Percentiles rank a stretch among this genome's conserved stretches.
phyloP scores from a whole-genome alignment of 1,284 basidiomycete genomes.

The Microbotryomycetes sp. region DNA sequence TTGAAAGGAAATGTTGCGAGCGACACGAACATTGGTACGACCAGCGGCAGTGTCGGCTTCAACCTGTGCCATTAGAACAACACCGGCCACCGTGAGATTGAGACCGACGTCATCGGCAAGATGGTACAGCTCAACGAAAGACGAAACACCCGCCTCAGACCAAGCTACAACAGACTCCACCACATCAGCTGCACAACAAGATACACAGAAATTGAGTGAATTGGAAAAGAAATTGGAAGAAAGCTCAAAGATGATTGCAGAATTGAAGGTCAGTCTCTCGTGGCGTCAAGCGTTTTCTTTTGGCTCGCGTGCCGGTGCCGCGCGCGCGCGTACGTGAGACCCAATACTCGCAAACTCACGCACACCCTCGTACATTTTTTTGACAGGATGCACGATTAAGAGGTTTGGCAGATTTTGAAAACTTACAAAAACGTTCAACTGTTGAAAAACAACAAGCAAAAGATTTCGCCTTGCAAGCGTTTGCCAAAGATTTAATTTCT shows the following conservation, averaged over 20 bases:
- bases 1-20: too few relatives aligned
- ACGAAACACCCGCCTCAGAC: background rate
- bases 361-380: background rate
- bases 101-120: too few relatives aligned
- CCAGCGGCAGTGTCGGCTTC: too few relatives aligned
- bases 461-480: slow-evolving; percentile 86
- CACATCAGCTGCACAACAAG: slow-evolving; percentile 24
- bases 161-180: slow-evolving; percentile 3
- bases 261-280: slow-evolving; percentile 25
- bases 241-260: slow-evolving; percentile 15
- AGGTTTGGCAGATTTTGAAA: slow-evolving; percentile 75
- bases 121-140: background rate
- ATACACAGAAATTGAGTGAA: background rate
- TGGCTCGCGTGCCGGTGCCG: too few relatives aligned
- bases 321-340: too few relatives aligned
- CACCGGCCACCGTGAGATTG: too few relatives aligned
- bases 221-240: background rate
- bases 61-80: too few relatives aligned
- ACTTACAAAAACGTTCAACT: slow-evolving; percentile 81
- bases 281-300: background rate
- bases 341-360: background rate
- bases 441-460: slow-evolving; percentile 86
- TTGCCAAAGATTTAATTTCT: slow-evolving; percentile 81
- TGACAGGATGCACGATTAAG: slow-evolving; percentile 38
- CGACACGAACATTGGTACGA: too few relatives aligned